Evolutionary conservation across 140 eudicot genomes (phyloP).

Genomic region (Erigeron philadelphicus): DNA sequence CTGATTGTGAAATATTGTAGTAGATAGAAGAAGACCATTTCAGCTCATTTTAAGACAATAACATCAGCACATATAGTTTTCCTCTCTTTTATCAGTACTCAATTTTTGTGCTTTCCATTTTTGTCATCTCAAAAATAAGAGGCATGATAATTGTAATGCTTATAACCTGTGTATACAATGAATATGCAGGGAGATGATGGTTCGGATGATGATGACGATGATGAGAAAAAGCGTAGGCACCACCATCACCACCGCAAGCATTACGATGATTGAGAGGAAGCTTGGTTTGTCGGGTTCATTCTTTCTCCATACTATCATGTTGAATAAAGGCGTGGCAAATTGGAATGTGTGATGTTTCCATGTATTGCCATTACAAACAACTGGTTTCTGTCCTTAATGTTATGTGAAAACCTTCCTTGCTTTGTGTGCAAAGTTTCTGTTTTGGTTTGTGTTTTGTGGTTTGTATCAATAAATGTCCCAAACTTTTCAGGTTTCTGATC

Average conservation of each 20-base stretch:
- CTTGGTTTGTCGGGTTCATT: slow-evolving; percentile 21
- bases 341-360: slow-evolving; percentile 5
- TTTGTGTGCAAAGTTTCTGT: neutral
- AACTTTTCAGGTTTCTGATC: slow-evolving; percentile 1
- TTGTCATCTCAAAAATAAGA: neutral
- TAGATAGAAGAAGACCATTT: neutral
- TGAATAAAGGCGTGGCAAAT: slow-evolving; percentile 27
- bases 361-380: slow-evolving; percentile 13
- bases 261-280: slow-evolving; percentile 42
- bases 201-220: slow-evolving; percentile 37
- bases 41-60: neutral
- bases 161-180: slow-evolving; percentile 7
- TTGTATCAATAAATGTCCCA: slow-evolving; percentile 10
- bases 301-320: slow-evolving; percentile 22
- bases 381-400: slow-evolving; percentile 26
- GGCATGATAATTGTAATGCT: neutral
- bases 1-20: neutral
- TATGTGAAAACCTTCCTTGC: slow-evolving; percentile 20
- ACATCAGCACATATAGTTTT: neutral
- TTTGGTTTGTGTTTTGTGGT: slow-evolving; percentile 13
- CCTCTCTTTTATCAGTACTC: neutral
- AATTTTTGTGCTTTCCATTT: neutral
- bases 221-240: slow-evolving; percentile 40
- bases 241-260: slow-evolving; percentile 42
- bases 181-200: slow-evolving; percentile 40